These are phyloP conservation scores for Sporothrix protearum DNA, from an alignment of 2,329 filamentous ascomycete genomes.

Conservation along the genomic window DNA sequence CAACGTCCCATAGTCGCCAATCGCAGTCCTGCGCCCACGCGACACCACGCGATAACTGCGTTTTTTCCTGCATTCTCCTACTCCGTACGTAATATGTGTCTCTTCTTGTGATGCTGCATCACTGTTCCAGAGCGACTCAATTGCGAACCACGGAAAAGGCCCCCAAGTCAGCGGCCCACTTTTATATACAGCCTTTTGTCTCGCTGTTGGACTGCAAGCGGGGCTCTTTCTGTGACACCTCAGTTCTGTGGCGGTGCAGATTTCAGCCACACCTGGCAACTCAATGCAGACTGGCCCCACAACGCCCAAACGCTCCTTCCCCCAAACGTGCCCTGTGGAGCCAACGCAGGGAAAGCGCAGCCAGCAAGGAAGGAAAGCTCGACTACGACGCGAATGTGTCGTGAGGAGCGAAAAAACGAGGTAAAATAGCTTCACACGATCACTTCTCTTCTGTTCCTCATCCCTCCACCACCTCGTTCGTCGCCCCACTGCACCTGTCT, in stretches of 20 bases:
- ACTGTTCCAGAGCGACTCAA: neutral
- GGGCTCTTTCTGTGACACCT: neutral
- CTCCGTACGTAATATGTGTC: neutral
- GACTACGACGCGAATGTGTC: slow-evolving; percentile 22
- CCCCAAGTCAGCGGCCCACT: neutral
- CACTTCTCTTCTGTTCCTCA: neutral
- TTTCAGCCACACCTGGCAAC: neutral
- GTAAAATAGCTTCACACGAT: slow-evolving; percentile 21
- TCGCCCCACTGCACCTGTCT: neutral
- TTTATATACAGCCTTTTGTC: slow-evolving; percentile 8
- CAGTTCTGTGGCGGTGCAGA: neutral
- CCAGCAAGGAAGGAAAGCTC: slow-evolving; percentile 14
- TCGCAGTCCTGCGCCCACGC: neutral
- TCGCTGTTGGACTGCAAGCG: neutral
- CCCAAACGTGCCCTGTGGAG: slow-evolving; percentile 16
- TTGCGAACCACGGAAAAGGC: neutral
- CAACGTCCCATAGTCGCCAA: neutral
- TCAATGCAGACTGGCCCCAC: neutral
- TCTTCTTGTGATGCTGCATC: neutral
- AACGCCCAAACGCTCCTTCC: neutral
- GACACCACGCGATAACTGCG: neutral
- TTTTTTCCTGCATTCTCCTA: neutral
- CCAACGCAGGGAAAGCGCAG: neutral
- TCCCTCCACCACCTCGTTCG: neutral
- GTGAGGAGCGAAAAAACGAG: slow-evolving; percentile 20